A percentile compares a stretch with the other conserved stretches of the same genome.
Evolutionary conservation across 345 rosid genomes (phyloP).

Genomic region (Eucalyptus regnans): DNA sequence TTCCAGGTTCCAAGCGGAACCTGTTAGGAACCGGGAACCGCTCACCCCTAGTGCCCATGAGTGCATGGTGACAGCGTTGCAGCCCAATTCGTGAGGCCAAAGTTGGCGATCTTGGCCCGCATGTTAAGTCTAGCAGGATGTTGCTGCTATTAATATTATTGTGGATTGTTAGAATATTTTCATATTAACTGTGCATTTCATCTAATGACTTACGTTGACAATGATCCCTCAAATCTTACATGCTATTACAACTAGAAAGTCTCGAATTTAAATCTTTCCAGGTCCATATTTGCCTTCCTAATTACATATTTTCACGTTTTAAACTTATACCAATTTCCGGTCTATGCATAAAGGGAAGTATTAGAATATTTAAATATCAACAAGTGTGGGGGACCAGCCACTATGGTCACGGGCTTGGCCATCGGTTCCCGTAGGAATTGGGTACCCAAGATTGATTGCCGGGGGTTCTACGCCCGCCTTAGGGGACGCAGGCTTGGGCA

Average conservation of each 20-base stretch:
- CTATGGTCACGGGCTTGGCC: background rate
- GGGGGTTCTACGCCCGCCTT: background rate
- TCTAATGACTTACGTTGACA: background rate
- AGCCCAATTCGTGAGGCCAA: slow-evolving; percentile 24
- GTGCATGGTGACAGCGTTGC: slow-evolving; percentile 38
- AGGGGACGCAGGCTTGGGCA: background rate
- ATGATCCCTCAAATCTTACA: background rate
- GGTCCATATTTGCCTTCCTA: background rate
- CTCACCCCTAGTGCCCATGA: slow-evolving; percentile 64
- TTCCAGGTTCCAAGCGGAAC: too few relatives aligned
- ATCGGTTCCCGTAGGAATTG: background rate
- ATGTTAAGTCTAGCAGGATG: background rate
- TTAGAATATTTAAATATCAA: too few relatives aligned
- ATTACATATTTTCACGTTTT: too few relatives aligned
- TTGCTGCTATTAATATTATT: slow-evolving; percentile 56
- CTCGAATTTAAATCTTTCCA: too few relatives aligned
- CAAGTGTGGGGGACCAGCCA: rapidly evolving
- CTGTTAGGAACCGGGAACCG: too few relatives aligned
- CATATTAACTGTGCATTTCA: too few relatives aligned
- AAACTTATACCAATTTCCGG: background rate
- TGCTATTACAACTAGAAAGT: too few relatives aligned
- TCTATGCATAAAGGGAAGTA: background rate
- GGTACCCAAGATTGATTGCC: background rate
- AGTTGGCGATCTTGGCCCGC: slow-evolving; percentile 35
- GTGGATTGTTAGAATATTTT: slow-evolving; percentile 9